phyloP scores from a whole-genome alignment of 2,329 filamentous ascomycete species.

The Colletotrichum sp. region DNA sequence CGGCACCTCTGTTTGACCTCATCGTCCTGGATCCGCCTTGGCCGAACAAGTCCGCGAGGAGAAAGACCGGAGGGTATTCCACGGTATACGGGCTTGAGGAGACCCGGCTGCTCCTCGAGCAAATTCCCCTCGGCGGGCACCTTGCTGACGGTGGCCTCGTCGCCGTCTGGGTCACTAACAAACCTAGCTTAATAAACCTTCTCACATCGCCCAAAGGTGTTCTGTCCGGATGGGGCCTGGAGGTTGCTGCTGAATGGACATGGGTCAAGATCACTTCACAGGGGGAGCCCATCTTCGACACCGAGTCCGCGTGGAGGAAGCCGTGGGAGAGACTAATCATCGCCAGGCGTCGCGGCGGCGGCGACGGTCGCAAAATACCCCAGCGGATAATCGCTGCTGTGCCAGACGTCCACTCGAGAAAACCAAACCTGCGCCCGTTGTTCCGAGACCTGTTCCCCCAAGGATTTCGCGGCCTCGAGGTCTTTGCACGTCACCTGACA shows the following conservation, averaged over 20 bases:
- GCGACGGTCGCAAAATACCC: slow-evolving; percentile 26
- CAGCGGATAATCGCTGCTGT: slow-evolving; percentile 69
- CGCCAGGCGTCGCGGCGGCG: slow-evolving; percentile 49
- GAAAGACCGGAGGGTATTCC: slow-evolving; percentile 56
- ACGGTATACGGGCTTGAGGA: slow-evolving; percentile 51
- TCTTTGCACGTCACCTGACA: slow-evolving; percentile 77
- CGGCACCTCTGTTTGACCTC: slow-evolving; percentile 64
- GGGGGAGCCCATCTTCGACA: slow-evolving; percentile 67
- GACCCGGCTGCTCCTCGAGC: slow-evolving; percentile 53
- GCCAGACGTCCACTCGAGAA: slow-evolving; percentile 79
- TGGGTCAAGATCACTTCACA: slow-evolving; percentile 75
- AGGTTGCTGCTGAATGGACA: slow-evolving; percentile 72
- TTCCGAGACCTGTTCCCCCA: slow-evolving; percentile 59
- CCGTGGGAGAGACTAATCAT: slow-evolving; percentile 78
- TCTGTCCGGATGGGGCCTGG: slow-evolving; percentile 70
- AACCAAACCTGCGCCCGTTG: slow-evolving; percentile 70
- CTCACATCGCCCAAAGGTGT: slow-evolving; percentile 57
- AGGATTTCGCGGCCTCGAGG: slow-evolving; percentile 67
- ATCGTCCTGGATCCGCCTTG: slow-evolving; percentile 80
- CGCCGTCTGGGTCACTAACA: slow-evolving; percentile 81
- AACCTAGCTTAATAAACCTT: slow-evolving; percentile 60
- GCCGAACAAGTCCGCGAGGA: slow-evolving; percentile 76
- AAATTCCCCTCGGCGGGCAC: slow-evolving; percentile 60
- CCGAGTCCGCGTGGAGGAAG: slow-evolving; percentile 70
- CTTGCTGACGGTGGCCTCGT: slow-evolving; percentile 62